Base-by-base conservation (phyloP, 2,329 filamentous ascomycete genomes). In the Lizonia empirigonia region DNA sequence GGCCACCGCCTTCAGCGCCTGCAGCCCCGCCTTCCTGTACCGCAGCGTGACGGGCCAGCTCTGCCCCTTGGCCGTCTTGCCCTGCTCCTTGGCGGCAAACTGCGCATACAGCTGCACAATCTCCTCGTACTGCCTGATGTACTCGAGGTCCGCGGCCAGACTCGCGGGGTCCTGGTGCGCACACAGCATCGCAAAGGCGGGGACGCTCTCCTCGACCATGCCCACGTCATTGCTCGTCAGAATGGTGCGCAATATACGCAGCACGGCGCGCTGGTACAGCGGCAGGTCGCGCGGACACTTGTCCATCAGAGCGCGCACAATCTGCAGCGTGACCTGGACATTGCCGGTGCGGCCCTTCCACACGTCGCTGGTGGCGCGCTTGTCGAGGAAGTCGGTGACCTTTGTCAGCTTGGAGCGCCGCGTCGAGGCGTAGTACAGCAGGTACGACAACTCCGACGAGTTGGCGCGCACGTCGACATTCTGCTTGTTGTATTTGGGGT, bases 351-450 rank as follows among this genome's bases (percentile, higher is more conserved):
- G 87, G 73, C 85, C 83, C 69, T 90, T 89, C 85, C 88, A 95
- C 60, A 97, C 91, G 78, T 99, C 94, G 68, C 86, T 88, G 55
- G 89, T 89, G 18, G 91, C 94, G 78, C 93, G 91, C 80, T 93
- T 95, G 78, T 97, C 92, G 59, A 99, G 82, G 71, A 97, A 99
- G 64, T 86, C 86, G 73, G 91, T 91, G 62, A 99, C 92, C 77
- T 99, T 99, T 69, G 94, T 90, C 64, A 97, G 86, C 81, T 97
- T 99, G 76, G 90, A 93, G 60, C 91, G 87, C 54, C 93, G 90
- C 64, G 92, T 96, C 70, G 90, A 95, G 55, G 90, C 91, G 79
- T 99, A 97, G 82, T 96, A 97, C 46, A 97, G 85, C 59, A 99
- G 84, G 73, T 97, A 97, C 76, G 91, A 96, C 58, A 99, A 85